A percentile compares a stretch with the other conserved stretches of the same genome.
Evolutionary conservation across 2,329 filamentous ascomycete genomes (phyloP).

Genomic region (Microdochium nivale): DNA sequence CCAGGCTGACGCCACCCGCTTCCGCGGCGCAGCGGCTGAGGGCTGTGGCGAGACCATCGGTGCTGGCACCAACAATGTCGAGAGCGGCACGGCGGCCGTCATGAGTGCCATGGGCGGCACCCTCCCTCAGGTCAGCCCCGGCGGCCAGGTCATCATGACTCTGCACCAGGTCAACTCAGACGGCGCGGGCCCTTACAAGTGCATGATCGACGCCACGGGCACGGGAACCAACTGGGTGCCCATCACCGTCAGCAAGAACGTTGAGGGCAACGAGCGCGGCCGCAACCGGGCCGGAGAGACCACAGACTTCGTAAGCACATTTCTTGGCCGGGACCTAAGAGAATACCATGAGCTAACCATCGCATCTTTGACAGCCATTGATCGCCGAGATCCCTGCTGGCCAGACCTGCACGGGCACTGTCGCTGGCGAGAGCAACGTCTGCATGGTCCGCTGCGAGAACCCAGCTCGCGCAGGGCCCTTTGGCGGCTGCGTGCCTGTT

Average conservation of each 20-base stretch:
- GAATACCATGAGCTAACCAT: neutral
- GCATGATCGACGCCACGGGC: constrained; percentile 54
- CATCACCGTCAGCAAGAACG: constrained; percentile 45
- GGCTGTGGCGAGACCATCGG: constrained; percentile 51
- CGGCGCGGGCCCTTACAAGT: constrained; percentile 56
- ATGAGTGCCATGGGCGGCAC: constrained; percentile 45
- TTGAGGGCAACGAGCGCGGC: constrained; percentile 37
- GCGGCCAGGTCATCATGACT: constrained; percentile 52
- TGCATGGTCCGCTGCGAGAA: constrained; percentile 59
- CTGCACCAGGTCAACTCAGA: constrained; percentile 61
- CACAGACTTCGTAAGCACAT: constrained; percentile 23
- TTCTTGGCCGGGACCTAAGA: too few relatives aligned
- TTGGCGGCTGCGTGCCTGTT: constrained; percentile 51
- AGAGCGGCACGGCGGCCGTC: constrained; percentile 47
- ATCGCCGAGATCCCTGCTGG: constrained; percentile 45
- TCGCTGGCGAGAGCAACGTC: constrained; percentile 48
- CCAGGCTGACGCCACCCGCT: constrained; percentile 56
- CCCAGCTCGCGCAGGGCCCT: constrained; percentile 49
- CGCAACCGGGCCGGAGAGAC: constrained; percentile 32
- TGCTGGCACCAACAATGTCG: constrained; percentile 45
- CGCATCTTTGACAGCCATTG: constrained; percentile 28
- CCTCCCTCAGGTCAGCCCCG: constrained; percentile 50
- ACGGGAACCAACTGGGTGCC: constrained; percentile 43
- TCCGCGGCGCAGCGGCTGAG: constrained; percentile 42
- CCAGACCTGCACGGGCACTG: constrained; percentile 49